phyloP scores from a whole-genome alignment of 129 eudicot species.

The Chrysanthemum seticuspe region DNA sequence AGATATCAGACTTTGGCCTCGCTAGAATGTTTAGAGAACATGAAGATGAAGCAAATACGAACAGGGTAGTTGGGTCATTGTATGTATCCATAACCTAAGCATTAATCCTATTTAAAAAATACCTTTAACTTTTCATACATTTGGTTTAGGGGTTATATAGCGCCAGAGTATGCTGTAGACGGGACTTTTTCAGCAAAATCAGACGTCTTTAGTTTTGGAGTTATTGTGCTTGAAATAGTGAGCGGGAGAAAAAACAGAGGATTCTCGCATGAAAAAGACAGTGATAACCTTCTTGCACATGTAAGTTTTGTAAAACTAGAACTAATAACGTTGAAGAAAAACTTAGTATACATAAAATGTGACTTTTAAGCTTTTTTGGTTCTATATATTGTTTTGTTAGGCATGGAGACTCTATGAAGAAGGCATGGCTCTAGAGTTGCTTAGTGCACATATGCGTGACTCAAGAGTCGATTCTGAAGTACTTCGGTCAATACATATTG shows the following conservation, averaged over 20 bases:
- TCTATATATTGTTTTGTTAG: background rate
- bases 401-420: constrained; percentile 33
- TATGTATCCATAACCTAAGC: background rate
- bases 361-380: background rate
- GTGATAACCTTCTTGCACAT: constrained; percentile 30
- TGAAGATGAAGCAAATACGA: constrained; percentile 33
- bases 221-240: constrained; percentile 29
- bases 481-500: constrained; percentile 28
- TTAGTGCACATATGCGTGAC: background rate
- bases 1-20: constrained; percentile 37
- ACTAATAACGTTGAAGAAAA: background rate
- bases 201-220: constrained; percentile 32
- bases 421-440: constrained; percentile 25
- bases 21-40: constrained; percentile 37
- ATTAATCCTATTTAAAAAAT: too few relatives aligned
- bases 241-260: constrained; percentile 35
- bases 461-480: constrained; percentile 16
- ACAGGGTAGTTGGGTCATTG: constrained; percentile 35
- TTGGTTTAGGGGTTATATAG: constrained; percentile 22
- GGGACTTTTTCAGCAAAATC: constrained; percentile 34
- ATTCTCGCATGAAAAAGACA: constrained; percentile 16
- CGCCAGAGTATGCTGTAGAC: constrained; percentile 32
- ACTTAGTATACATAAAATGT: background rate
- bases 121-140: background rate
- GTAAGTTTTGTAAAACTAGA: constrained; percentile 12